Conservation (phyloP, 495 filamentous ascomycete genomes). For the Ascodesmis nigricans region DNA sequence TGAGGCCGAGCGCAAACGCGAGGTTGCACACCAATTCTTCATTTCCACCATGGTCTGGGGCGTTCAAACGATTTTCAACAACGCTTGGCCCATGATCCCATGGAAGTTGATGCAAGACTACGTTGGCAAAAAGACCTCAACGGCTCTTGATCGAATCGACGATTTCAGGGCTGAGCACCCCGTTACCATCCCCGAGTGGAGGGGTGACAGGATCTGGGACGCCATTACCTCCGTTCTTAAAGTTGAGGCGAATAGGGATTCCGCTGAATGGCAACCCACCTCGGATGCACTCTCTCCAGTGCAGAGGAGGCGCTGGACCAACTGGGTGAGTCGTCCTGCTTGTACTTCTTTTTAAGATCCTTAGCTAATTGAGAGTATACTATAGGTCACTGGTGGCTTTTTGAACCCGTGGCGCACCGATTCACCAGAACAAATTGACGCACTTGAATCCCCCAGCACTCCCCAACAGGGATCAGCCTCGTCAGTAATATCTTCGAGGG, state of each 20-base stretch:
- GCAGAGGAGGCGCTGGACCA: too few relatives aligned
- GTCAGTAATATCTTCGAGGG: too few relatives aligned
- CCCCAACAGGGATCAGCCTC: too few relatives aligned
- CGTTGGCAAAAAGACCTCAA: neutral
- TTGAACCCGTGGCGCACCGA: too few relatives aligned
- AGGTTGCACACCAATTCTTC: constrained; percentile 8
- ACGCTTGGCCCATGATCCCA: constrained; percentile 13
- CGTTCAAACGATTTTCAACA: constrained; percentile 9
- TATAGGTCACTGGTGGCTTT: too few relatives aligned
- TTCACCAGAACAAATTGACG: too few relatives aligned
- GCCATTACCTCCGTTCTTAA: neutral
- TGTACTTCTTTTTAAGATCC: too few relatives aligned
- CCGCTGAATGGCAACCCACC: neutral
- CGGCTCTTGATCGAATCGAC: too few relatives aligned
- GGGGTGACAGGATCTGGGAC: neutral
- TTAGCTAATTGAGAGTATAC: too few relatives aligned
- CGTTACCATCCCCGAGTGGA: neutral
- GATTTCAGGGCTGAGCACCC: neutral
- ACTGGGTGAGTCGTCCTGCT: too few relatives aligned
- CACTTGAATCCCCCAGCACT: too few relatives aligned
- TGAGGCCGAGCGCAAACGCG: constrained; percentile 7
- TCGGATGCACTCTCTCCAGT: too few relatives aligned
- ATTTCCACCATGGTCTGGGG: constrained; percentile 9
- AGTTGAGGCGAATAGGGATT: neutral
- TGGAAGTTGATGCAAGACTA: constrained; percentile 3